A percentile compares a stretch with the other conserved stretches of the same genome.
Conservation (phyloP, 2,329 filamentous ascomycete species). For the Capronia americana region DNA sequence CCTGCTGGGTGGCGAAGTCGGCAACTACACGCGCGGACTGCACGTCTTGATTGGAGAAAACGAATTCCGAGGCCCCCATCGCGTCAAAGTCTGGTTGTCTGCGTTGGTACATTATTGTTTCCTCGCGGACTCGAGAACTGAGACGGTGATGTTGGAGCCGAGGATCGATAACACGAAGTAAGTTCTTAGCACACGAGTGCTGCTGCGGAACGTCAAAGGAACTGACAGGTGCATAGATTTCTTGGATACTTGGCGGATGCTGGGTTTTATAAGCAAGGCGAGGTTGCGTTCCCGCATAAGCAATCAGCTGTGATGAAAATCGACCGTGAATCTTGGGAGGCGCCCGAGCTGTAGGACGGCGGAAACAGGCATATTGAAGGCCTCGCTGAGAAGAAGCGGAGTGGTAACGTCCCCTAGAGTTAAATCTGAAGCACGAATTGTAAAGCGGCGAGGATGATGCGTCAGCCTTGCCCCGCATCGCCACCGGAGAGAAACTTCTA, state of each 20-base stretch:
- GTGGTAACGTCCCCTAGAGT: not conserved
- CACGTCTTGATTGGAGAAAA: conserved; percentile 92
- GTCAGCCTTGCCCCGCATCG: conserved; percentile 12
- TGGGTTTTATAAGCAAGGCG: conserved; percentile 86
- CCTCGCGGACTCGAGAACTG: conserved; percentile 77
- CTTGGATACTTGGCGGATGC: conserved; percentile 72
- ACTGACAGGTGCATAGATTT: conserved; percentile 57
- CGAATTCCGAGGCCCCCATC: conserved; percentile 80
- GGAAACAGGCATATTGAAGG: not conserved
- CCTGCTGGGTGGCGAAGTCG: conserved; percentile 68
- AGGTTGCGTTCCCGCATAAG: conserved; percentile 89
- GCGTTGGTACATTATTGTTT: conserved; percentile 88
- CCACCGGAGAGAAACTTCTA: not conserved
- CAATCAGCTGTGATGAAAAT: conserved; percentile 86
- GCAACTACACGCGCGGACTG: conserved; percentile 85
- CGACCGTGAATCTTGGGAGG: conserved; percentile 78
- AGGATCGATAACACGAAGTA: conserved; percentile 89
- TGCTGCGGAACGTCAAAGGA: not conserved
- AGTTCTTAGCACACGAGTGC: conserved; percentile 42
- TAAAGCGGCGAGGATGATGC: not conserved
- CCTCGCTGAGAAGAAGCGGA: not conserved
- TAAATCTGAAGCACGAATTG: not conserved
- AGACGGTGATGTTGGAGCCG: conserved; percentile 84
- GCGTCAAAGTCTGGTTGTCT: conserved; percentile 80
- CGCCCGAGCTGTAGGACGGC: conserved; percentile 55